phyloP scores from a whole-genome alignment of 345 rosid genomes.

The Brassica cretica region DNA sequence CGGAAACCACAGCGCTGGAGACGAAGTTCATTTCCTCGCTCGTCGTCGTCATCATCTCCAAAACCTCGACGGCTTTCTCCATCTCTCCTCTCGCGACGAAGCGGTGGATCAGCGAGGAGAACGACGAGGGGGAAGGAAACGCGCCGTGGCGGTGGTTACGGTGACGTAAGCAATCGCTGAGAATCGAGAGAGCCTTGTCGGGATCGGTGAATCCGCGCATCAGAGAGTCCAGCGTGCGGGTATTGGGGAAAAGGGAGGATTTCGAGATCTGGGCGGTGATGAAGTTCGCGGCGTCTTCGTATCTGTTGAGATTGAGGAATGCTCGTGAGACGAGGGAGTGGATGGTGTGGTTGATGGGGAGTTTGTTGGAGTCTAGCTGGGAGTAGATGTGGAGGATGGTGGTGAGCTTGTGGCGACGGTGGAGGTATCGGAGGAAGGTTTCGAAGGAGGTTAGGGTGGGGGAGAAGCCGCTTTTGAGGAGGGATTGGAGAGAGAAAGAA shows the following conservation, averaged over 20 bases:
- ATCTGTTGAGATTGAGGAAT: constrained; percentile 53
- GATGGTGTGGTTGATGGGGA: constrained; percentile 37
- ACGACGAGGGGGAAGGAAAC: constrained; percentile 60
- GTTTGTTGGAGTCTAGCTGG: constrained; percentile 26
- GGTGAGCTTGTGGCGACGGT: constrained; percentile 29
- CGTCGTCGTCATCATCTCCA: constrained; percentile 54
- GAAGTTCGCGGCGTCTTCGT: constrained; percentile 60
- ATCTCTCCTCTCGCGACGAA: constrained; percentile 55
- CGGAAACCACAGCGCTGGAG: constrained; percentile 65
- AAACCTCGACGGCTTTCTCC: constrained; percentile 58
- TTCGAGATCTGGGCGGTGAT: constrained; percentile 46
- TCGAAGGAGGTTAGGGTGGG: constrained; percentile 28
- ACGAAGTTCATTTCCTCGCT: constrained; percentile 58
- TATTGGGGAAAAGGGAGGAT: constrained; percentile 37
- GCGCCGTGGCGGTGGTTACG: constrained; percentile 44
- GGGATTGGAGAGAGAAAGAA: constrained; percentile 36
- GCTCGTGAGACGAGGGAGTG: constrained; percentile 52
- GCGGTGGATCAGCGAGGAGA: constrained; percentile 55
- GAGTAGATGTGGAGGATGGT: constrained; percentile 31
- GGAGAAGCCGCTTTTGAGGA: constrained; percentile 39
- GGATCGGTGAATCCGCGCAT: constrained; percentile 60
- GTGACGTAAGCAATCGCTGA: constrained; percentile 46
- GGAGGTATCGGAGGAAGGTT: constrained; percentile 27
- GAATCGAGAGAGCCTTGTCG: constrained; percentile 46
- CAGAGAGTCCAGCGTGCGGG: constrained; percentile 52